Conservation (phyloP, 2,329 filamentous ascomycete genomes). For the Talaromyces sp. region DNA sequence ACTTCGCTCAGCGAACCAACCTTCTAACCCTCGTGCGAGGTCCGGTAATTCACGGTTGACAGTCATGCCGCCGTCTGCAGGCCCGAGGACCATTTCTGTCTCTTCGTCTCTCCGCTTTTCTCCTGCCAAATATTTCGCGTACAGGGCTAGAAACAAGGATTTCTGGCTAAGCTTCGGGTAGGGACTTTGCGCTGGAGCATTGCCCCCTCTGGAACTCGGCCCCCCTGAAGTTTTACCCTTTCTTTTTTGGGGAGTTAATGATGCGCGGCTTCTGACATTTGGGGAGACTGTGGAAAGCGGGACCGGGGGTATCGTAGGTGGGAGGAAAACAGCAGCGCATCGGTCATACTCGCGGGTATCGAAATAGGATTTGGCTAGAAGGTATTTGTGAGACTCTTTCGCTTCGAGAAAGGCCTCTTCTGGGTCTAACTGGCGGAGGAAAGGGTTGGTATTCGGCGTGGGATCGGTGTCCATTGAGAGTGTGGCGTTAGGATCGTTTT, state of each 20-base stretch:
- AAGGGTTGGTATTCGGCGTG: slow-evolving; percentile 45
- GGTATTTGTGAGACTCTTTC: slow-evolving; percentile 73
- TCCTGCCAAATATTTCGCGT: slow-evolving; percentile 86
- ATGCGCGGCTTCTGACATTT: slow-evolving; percentile 33
- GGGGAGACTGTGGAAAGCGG: slow-evolving; percentile 43
- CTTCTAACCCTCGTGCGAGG: slow-evolving; percentile 69
- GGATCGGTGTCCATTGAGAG: slow-evolving; percentile 53
- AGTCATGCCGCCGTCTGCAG: slow-evolving; percentile 78
- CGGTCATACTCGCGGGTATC: slow-evolving; percentile 94
- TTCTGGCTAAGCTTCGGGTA: slow-evolving; percentile 69
- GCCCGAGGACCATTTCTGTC: slow-evolving; percentile 93
- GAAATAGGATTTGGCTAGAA: slow-evolving; percentile 89
- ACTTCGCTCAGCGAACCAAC: slow-evolving; percentile 68
- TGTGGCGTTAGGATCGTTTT: slow-evolving; percentile 57
- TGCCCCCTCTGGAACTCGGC: slow-evolving; percentile 26
- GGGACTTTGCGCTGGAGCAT: slow-evolving; percentile 28
- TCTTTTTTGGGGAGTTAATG: slow-evolving; percentile 45
- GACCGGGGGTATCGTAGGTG: slow-evolving; percentile 68
- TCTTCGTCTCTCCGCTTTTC: slow-evolving; percentile 97
- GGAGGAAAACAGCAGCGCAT: slow-evolving; percentile 82
- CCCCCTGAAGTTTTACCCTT: slow-evolving; percentile 54
- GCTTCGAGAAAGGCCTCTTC: slow-evolving; percentile 71
- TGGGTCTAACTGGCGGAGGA: slow-evolving; percentile 56
- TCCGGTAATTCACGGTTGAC: slow-evolving; percentile 77
- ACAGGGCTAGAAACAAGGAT: slow-evolving; percentile 84